A percentile compares a stretch with the other conserved stretches of the same genome.
Evolutionary conservation across 78 protist species (phyloP).

Genomic region (Dictyostelium brefeldianum): DNA sequence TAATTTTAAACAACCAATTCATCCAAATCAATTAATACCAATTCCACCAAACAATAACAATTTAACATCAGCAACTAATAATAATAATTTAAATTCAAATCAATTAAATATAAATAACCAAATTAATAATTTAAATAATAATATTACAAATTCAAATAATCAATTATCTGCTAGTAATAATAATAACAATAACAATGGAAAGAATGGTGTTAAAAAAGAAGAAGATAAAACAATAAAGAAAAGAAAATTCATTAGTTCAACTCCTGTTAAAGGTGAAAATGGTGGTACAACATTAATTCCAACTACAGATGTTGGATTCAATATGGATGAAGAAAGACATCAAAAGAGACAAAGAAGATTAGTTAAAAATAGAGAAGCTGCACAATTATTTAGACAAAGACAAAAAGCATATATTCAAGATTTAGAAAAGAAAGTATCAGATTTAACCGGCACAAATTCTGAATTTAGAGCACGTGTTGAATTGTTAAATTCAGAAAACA

Average conservation of each 20-base stretch:
- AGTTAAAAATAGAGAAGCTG: constrained; percentile 84
- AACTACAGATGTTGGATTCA: constrained; percentile 56
- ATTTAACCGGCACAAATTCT: constrained; percentile 62
- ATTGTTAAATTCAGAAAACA: constrained; percentile 76
- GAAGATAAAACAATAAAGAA: constrained; percentile 66
- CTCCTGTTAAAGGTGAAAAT: constrained; percentile 75
- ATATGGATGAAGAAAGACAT: constrained; percentile 72
- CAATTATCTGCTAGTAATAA: background rate
- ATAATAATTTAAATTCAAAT: background rate
- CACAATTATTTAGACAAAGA: constrained; percentile 84
- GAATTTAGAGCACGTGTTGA: constrained; percentile 74
- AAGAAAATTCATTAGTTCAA: constrained; percentile 70
- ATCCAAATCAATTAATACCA: constrained; percentile 44
- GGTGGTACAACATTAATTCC: constrained; percentile 73
- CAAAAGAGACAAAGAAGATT: constrained; percentile 82
- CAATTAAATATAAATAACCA: background rate
- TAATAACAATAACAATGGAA: background rate
- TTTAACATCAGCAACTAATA: background rate
- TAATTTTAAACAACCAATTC: constrained; percentile 25
- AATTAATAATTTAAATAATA: constrained; percentile 12
- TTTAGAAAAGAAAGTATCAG: constrained; percentile 67
- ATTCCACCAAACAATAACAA: constrained; percentile 13
- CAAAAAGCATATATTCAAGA: constrained; percentile 84
- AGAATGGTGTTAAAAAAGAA: constrained; percentile 39
- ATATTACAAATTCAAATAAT: constrained; percentile 3